Percentiles rank a stretch among this genome's conserved stretches.
Conservation (phyloP, 2,329 filamentous ascomycete genomes). For the Colletotrichum zoysiae region DNA sequence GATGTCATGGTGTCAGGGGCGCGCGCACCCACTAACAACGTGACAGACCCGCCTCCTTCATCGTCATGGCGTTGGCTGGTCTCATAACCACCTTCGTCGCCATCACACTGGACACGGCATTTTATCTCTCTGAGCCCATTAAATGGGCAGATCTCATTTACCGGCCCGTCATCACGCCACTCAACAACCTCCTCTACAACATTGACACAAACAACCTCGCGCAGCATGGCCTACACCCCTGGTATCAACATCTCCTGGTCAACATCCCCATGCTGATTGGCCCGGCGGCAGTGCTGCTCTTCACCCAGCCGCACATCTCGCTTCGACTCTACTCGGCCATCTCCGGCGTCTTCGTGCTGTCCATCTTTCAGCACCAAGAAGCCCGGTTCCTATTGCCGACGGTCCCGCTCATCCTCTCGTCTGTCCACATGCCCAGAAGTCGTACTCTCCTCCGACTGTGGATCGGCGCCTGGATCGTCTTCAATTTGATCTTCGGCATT, state of each 20-base stretch:
- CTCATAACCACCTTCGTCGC: constrained; percentile 78
- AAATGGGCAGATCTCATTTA: constrained; percentile 73
- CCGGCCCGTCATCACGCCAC: constrained; percentile 78
- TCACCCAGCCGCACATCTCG: constrained; percentile 68
- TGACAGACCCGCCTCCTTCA: constrained; percentile 69
- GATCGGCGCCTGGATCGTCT: constrained; percentile 74
- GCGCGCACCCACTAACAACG: constrained; percentile 20
- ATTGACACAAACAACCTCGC: constrained; percentile 77
- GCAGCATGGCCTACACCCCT: constrained; percentile 81
- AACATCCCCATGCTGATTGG: constrained; percentile 81
- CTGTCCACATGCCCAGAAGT: constrained; percentile 73
- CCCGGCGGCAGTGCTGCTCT: constrained; percentile 73
- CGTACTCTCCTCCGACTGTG: constrained; percentile 64
- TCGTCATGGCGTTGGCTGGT: constrained; percentile 74
- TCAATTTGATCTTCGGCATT: constrained; percentile 76
- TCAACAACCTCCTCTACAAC: constrained; percentile 85
- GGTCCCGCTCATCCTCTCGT: constrained; percentile 81
- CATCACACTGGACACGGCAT: constrained; percentile 85
- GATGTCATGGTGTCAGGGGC: not conserved
- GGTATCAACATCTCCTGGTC: constrained; percentile 80
- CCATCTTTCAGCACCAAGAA: constrained; percentile 83
- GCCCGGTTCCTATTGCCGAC: constrained; percentile 82
- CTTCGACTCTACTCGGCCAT: constrained; percentile 79
- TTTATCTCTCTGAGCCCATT: constrained; percentile 76
- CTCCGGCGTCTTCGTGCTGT: constrained; percentile 77